Evolutionary conservation across 78 protist genomes (phyloP).

Genomic region (Dictyostelium intermedium): DNA sequence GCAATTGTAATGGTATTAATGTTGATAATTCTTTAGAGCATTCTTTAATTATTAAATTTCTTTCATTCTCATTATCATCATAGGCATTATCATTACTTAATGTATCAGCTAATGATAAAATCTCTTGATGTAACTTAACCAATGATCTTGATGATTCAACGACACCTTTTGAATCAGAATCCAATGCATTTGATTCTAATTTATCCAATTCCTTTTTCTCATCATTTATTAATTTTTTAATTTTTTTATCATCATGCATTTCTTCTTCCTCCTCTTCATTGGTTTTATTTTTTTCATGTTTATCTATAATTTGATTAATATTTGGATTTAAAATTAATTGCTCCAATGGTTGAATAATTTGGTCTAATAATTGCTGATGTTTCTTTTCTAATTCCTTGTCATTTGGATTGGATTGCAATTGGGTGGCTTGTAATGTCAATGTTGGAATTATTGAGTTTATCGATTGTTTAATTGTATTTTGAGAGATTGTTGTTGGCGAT

Average conservation of each 20-base stretch:
- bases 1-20: constrained; percentile 33
- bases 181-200: constrained; percentile 3
- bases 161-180: constrained; percentile 32
- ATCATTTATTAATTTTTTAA: background rate
- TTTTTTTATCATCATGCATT: no score
- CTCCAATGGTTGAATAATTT: constrained; percentile 30
- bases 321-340: background rate
- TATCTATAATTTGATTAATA: background rate
- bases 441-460: constrained; percentile 43
- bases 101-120: background rate
- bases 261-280: background rate
- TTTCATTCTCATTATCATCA: background rate
- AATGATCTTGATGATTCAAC: constrained; percentile 41
- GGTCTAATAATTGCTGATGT: background rate
- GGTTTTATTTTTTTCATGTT: background rate
- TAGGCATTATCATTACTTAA: background rate
- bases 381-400: background rate
- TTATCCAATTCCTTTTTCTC: constrained; percentile 8
- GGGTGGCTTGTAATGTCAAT: background rate
- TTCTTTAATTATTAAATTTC: constrained; percentile 5
- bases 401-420: constrained; percentile 18
- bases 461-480: constrained; percentile 6
- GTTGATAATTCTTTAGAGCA: constrained; percentile 20
- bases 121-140: constrained; percentile 60
- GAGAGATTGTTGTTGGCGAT: background rate